Evolutionary conservation across 73 alveolate species (phyloP).

Genomic region (Uronychia binucleata): DNA sequence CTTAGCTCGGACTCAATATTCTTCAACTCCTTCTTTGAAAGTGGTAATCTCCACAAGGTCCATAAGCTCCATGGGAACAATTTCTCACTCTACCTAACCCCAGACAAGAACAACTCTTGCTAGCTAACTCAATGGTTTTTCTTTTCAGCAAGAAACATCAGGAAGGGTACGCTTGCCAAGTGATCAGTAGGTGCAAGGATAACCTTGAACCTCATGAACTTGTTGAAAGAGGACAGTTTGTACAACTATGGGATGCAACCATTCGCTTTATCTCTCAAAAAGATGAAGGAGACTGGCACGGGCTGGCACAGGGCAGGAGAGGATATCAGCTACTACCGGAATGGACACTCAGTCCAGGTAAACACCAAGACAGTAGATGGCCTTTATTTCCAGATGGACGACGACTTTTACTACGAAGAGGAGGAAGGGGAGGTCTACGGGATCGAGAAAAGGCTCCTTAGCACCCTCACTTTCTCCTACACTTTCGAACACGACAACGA

Average conservation of each 20-base stretch:
- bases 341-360: slow-evolving; percentile 1
- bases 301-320: slow-evolving; percentile 27
- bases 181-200: not conserved
- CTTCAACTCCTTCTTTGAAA: slow-evolving; percentile 32
- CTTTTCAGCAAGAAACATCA: slow-evolving; percentile 38
- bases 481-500: slow-evolving; percentile 69
- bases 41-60: slow-evolving; percentile 64
- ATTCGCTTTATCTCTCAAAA: slow-evolving; percentile 21
- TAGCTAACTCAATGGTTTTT: slow-evolving; percentile 67
- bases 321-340: slow-evolving; percentile 5
- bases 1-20: not conserved
- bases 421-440: not conserved
- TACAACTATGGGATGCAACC: slow-evolving; percentile 58
- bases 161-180: slow-evolving; percentile 18
- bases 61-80: slow-evolving; percentile 40
- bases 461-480: slow-evolving; percentile 72
- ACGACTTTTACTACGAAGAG: not conserved
- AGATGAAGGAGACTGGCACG: slow-evolving; percentile 7
- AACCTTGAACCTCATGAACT: slow-evolving; percentile 45
- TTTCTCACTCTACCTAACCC: slow-evolving; percentile 27
- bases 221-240: slow-evolving; percentile 38
- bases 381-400: not conserved
- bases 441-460: slow-evolving; percentile 32
- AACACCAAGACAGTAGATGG: not conserved
- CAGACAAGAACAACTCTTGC: slow-evolving; percentile 43